Evolutionary conservation across 164 flowering plant species (phyloP).

Genomic region (Pachysandra terminalis): DNA sequence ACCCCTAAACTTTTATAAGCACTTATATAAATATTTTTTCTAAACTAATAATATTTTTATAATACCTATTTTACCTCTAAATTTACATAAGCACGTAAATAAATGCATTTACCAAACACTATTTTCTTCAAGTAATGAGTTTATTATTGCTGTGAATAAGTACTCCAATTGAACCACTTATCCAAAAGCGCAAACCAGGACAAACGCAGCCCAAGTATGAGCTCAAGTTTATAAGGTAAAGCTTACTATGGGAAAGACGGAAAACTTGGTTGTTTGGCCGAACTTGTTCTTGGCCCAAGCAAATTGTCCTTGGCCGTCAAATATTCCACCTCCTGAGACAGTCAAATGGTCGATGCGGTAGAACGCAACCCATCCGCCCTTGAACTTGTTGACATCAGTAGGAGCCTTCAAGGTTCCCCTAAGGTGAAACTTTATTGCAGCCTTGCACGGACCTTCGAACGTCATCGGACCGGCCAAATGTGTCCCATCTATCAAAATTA

Average conservation of each 20-base stretch:
- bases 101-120: too few relatives aligned
- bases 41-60: too few relatives aligned
- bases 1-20: too few relatives aligned
- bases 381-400: neutral
- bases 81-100: too few relatives aligned
- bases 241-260: slow-evolving; percentile 36
- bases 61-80: too few relatives aligned
- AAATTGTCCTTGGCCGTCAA: slow-evolving; percentile 46
- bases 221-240: neutral
- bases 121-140: too few relatives aligned
- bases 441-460: slow-evolving; percentile 38
- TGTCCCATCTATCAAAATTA: slow-evolving; percentile 35
- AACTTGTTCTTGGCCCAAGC: slow-evolving; percentile 38
- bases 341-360: slow-evolving; percentile 20
- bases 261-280: slow-evolving; percentile 14
- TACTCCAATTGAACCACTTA: too few relatives aligned
- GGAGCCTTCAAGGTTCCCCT: slow-evolving; percentile 30
- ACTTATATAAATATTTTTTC: too few relatives aligned
- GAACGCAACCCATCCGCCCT: slow-evolving; percentile 43
- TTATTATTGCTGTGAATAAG: too few relatives aligned
- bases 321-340: slow-evolving; percentile 39
- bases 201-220: neutral
- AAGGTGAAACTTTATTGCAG: slow-evolving; percentile 10
- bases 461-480: slow-evolving; percentile 19
- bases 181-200: too few relatives aligned